Evolutionary conservation across 2,329 filamentous ascomycete genomes (phyloP), one percentile per base, ranked within the genome.

Genomic region (Balansia obtecta): DNA sequence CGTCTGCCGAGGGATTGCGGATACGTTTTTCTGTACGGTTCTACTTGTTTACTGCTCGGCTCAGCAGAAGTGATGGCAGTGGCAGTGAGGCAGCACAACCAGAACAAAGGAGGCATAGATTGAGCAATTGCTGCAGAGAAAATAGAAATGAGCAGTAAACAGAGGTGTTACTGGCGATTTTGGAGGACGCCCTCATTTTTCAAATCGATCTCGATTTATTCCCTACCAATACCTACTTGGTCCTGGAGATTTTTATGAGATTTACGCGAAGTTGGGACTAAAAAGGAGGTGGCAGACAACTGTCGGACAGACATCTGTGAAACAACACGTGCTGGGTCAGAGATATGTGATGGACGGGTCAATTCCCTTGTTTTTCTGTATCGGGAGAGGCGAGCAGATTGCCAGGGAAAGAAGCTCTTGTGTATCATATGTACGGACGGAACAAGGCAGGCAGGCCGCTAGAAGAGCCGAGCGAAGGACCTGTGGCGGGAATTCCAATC

Each of bases 391-490:
- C 34, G 34, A 37, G 34, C 34, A 37, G 15, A 37, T 12, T 37
- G 11, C 4, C 34, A 15, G 34, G 15, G 34, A 12, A 18, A 6
- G 34, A 12, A 18, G 45, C 46, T 49, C 32, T 45, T 34, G 37
- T 54, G 51, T 54, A 49, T 45, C 48, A 53, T 52, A 51, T 40
- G 32, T 37, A 48, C 16, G 45, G 33, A 43, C 30, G 37, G 38
- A 45, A 45, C 12, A 10, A 18, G 30, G 13, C 30, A 38, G 30
- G 27, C 42, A 34, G 27, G 44, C 30, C 18, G 30, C 30, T 37
- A 15, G 48, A 38, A n/a, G 20, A 34, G 48, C 16, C 22, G 18
- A 13, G 33, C 20, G 30, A 39, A 37, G 32, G 10, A 45, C 34
- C 15, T 32, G 32, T 15, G 2, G 18, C 22, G 41, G 48, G 48